Evolutionary conservation across 2,329 filamentous ascomycete genomes (phyloP).

Genomic region (Mycosphaerella sp.): DNA sequence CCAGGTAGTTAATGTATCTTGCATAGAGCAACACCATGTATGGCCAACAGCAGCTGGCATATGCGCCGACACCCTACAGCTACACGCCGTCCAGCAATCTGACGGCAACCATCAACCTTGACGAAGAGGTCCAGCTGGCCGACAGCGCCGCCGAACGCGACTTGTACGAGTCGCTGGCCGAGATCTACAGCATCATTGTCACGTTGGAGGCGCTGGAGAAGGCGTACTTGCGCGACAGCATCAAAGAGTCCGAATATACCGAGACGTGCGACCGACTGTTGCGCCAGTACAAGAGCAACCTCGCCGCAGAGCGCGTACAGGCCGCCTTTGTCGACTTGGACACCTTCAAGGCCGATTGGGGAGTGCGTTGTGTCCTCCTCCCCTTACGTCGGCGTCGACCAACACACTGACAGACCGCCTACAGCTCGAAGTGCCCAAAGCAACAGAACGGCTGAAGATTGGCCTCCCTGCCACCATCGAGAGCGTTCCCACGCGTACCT

Average conservation of each 20-base stretch:
- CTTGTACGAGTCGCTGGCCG: conserved; percentile 88
- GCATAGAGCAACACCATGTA: conserved; percentile 35
- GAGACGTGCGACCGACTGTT: conserved; percentile 90
- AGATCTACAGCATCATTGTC: conserved; percentile 95
- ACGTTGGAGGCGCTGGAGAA: conserved; percentile 94
- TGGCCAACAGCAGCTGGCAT: conserved; percentile 57
- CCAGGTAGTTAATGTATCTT: not conserved
- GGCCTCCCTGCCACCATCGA: conserved; percentile 82
- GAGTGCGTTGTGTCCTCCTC: conserved; percentile 52
- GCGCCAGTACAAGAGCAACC: conserved; percentile 93
- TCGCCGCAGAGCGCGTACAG: conserved; percentile 87
- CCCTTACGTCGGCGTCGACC: not conserved
- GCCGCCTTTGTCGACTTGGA: conserved; percentile 81
- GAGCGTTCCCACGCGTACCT: conserved; percentile 46
- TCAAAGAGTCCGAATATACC: conserved; percentile 86
- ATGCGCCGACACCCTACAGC: conserved; percentile 84
- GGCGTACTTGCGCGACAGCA: conserved; percentile 91
- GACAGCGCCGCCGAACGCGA: conserved; percentile 83
- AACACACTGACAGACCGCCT: conserved; percentile 9
- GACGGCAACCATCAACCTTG: conserved; percentile 85
- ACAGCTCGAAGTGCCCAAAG: conserved; percentile 87
- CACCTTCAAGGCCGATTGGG: conserved; percentile 85
- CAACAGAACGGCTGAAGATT: conserved; percentile 84
- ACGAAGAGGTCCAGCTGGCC: conserved; percentile 93
- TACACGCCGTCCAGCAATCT: conserved; percentile 80